A percentile compares a stretch with the other conserved stretches of the same genome.
These are phyloP conservation scores for Actinomortierella wolfii DNA, from an alignment of 371 early-diverging fungal genomes.

Conservation along the genomic window DNA sequence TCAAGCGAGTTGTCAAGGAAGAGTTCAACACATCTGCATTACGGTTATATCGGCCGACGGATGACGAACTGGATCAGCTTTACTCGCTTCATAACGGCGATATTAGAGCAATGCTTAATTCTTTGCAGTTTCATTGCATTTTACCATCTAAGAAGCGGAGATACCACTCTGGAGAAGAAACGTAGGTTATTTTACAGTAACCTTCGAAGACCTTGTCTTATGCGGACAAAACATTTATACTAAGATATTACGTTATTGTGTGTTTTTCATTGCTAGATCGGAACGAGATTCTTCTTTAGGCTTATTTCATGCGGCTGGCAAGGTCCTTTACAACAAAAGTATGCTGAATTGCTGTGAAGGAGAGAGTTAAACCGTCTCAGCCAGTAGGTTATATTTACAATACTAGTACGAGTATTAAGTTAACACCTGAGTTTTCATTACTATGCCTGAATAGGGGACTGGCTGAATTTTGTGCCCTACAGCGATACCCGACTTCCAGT, in stretches of 20 bases:
- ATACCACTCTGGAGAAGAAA: slow-evolving; percentile 4
- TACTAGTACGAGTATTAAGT: background rate
- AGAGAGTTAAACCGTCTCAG: slow-evolving; percentile 1
- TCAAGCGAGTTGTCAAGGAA: slow-evolving; percentile 45
- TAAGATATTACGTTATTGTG: no score
- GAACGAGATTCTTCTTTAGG: slow-evolving; percentile 51
- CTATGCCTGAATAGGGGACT: slow-evolving; percentile 15
- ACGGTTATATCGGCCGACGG: no score
- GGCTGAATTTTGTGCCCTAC: slow-evolving; percentile 8
- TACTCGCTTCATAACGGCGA: slow-evolving; percentile 54
- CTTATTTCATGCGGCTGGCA: slow-evolving; percentile 55
- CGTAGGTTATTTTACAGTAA: no score
- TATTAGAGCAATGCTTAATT: slow-evolving; percentile 57
- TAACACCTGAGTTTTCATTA: background rate
- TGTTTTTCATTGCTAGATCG: no score
- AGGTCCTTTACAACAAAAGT: slow-evolving; percentile 54
- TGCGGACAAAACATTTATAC: no score
- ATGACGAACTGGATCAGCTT: slow-evolving; percentile 17
- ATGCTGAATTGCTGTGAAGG: slow-evolving; percentile 10
- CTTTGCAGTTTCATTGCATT: slow-evolving; percentile 54
- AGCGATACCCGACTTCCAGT: slow-evolving; percentile 21
- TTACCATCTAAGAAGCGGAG: slow-evolving; percentile 13
- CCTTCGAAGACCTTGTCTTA: no score
- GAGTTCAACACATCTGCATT: slow-evolving; percentile 29
- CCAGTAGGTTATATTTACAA: background rate